These are phyloP conservation scores for Metschnikowia drakensbergensis DNA, from an alignment of 805 yeast genomes.

Conservation along the genomic window DNA sequence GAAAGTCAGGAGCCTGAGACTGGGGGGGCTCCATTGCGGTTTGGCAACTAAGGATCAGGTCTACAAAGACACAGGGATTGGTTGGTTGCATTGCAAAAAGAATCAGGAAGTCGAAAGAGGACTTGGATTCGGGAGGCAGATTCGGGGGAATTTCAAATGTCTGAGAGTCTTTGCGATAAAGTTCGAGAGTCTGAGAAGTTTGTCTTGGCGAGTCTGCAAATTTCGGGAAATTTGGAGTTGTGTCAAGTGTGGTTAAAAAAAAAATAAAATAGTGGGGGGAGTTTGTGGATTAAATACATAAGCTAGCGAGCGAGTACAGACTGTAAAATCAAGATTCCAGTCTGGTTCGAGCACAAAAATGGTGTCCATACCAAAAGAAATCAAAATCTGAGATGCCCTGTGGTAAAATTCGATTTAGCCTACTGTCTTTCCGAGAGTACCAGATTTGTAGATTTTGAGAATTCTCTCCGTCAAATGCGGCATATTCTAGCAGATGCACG, in stretches of 20 bases:
- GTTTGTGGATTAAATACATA: neutral
- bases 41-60: neutral
- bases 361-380: neutral
- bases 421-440: neutral
- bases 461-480: neutral
- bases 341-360: neutral
- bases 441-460: neutral
- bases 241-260: neutral
- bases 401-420: neutral
- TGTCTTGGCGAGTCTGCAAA: neutral
- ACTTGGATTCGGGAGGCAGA: neutral
- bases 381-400: neutral
- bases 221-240: neutral
- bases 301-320: neutral
- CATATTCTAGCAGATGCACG: neutral
- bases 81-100: slow-evolving; percentile 1
- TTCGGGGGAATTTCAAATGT: neutral
- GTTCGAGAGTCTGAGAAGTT: neutral
- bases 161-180: neutral
- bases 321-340: neutral
- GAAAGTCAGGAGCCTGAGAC: neutral
- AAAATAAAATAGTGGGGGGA: neutral
- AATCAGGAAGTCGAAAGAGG: neutral
- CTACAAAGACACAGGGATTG: neutral
- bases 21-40: neutral